Base-by-base conservation (phyloP, 2,329 filamentous ascomycete species). In the Sporothrix sp. region DNA sequence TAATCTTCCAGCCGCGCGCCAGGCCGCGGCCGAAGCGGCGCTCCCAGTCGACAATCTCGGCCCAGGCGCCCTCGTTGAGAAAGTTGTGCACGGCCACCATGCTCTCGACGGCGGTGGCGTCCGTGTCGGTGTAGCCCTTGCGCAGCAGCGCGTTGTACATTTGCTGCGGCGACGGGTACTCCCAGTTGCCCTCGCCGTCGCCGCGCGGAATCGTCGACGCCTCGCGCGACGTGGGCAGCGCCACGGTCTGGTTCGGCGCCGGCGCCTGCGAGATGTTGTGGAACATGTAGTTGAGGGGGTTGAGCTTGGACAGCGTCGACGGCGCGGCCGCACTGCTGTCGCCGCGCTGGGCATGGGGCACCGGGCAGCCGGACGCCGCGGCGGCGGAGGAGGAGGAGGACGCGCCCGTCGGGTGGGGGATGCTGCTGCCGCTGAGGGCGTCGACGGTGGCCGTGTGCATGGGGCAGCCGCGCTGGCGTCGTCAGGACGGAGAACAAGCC, bases 41-140 rank as follows among this genome's bases (percentile, higher is more conserved):
- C 72, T 98, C 93, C 91, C 91, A 97, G 37, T 85, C 85, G 57
- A 93, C 77, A 62, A 98, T 95, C 73, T 98, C 93, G 16, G 79
- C 78, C 93, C 93, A 98, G 7, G 93, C 93, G 57, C 93, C 93
- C 66, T 98, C 93, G 65, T 98, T 98, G 53, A 98, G 68, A 62
- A 96, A 97, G 68, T 98, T 98, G 73, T 98, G 93, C 10, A 97
- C 88, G 0, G 88, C 85, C 6, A 98, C 93, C 93, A 98, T 98
- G 62, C 84, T 83, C 68, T 96, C 90, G 13, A 98, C 90, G 3
- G 90, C 89, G 18, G 91, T 93, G 50, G 88, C 79, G 51, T 95
- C 90, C 0, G 93, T 97, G 65, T 97, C 90, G 1, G 85, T 89
- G 68, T 96, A 93, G 52, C 93, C 93, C 69, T 98, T 98, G 57